Evolutionary conservation across 164 flowering plant genomes (phyloP).

Genomic region (Aristolochia contorta): DNA sequence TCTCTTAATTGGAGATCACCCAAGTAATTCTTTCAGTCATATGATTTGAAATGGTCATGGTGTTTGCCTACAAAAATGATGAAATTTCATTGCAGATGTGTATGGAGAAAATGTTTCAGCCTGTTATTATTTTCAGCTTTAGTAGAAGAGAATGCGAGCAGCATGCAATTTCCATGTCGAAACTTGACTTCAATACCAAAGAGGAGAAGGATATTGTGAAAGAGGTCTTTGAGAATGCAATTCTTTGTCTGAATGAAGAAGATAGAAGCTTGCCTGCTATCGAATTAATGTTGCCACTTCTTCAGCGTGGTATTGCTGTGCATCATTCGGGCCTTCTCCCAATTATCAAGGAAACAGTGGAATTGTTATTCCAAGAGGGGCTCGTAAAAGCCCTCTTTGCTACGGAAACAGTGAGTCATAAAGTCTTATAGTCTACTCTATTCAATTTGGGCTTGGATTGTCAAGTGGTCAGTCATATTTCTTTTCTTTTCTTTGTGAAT

Average conservation of each 20-base stretch:
- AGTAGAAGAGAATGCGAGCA: slow-evolving; percentile 97
- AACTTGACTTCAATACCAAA: slow-evolving; percentile 80
- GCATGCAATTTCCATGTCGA: slow-evolving; percentile 96
- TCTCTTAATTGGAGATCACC: too few species aligned
- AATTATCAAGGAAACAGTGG: slow-evolving; percentile 90
- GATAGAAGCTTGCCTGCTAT: slow-evolving; percentile 91
- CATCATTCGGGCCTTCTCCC: slow-evolving; percentile 99
- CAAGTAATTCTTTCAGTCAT: too few species aligned
- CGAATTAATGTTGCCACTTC: slow-evolving; percentile 87
- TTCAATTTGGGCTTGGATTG: too few species aligned
- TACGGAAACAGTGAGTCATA: slow-evolving; percentile 74
- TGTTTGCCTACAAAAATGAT: slow-evolving; percentile 3
- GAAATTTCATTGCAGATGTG: slow-evolving; percentile 63
- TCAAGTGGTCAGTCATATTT: too few species aligned
- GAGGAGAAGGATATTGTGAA: slow-evolving; percentile 91
- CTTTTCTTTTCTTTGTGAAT: neutral
- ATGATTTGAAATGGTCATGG: too few species aligned
- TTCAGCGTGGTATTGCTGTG: slow-evolving; percentile 96
- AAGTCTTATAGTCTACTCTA: neutral
- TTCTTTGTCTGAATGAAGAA: slow-evolving; percentile 84
- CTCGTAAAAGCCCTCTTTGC: slow-evolving; percentile 98
- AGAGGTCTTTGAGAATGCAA: slow-evolving; percentile 65
- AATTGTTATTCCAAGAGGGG: slow-evolving; percentile 98
- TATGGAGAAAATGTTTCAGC: slow-evolving; percentile 92
- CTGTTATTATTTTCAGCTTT: slow-evolving; percentile 96